A percentile compares a stretch with the other conserved stretches of the same genome.
phyloP scores from a whole-genome alignment of 345 rosid genomes.

The Arabis alpina region DNA sequence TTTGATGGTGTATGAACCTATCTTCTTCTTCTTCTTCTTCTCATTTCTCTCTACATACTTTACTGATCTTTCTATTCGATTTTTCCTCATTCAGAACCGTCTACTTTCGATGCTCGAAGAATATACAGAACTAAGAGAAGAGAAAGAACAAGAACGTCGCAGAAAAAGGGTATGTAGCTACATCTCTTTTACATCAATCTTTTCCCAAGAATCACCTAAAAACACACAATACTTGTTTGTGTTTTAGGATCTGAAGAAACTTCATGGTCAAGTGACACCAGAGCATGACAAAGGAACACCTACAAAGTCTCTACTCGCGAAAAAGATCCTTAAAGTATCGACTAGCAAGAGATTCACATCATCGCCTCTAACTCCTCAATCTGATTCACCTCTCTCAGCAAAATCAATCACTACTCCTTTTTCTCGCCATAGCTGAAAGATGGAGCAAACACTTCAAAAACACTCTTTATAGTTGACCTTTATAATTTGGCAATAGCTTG shows the following conservation, averaged over 20 bases:
- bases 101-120: constrained; percentile 90
- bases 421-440: constrained; percentile 50
- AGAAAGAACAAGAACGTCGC: constrained; percentile 90
- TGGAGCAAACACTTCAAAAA: constrained; percentile 36
- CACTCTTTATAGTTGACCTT: constrained; percentile 17
- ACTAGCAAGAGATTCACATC: constrained; percentile 67
- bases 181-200: not conserved
- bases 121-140: constrained; percentile 66
- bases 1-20: constrained; percentile 76
- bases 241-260: constrained; percentile 87
- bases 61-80: not conserved
- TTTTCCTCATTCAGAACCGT: constrained; percentile 54
- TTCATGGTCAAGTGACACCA: constrained; percentile 79
- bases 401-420: constrained; percentile 47
- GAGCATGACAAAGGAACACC: constrained; percentile 94
- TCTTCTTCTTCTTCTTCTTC: constrained; percentile 8
- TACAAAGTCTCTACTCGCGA: constrained; percentile 62
- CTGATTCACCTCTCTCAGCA: constrained; percentile 49
- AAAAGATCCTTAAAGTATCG: constrained; percentile 65
- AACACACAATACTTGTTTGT: not conserved
- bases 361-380: constrained; percentile 60
- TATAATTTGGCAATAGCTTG: no score
- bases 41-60: not conserved
- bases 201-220: not conserved
- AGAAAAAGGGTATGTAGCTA: constrained; percentile 60